Evolutionary conservation across 192 early-diverging fungal genomes (phyloP), one percentile per base, ranked within the genome.

Genomic region (Coemansia furcata): DNA sequence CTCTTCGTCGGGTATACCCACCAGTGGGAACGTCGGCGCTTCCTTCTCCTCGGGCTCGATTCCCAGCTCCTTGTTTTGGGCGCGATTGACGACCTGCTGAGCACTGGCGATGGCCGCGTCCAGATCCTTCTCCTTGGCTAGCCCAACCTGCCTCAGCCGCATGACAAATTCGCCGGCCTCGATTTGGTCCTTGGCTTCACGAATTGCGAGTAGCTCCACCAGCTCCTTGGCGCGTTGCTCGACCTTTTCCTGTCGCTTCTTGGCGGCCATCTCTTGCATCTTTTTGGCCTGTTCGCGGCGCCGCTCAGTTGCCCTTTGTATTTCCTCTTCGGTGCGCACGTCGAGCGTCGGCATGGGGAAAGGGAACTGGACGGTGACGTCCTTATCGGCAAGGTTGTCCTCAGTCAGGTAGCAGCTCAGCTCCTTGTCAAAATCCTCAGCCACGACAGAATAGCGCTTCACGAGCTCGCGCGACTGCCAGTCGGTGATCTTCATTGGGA

Each of bases 181-280:
- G 35, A 74, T 59, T 15, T 73, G 62, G n/a, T 37, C 66, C 46
- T 77, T 80, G 60, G 62, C 63, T 40, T 65, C 67, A 9, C 71
- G 74, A 33, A 82, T 10, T 15, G 68, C 72, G 14, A 58, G 39
- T 38, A 86, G 62, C 36, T 80, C 59, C 47, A 74, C 91, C 29
- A 92, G 84, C 55, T 90, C 84, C 64, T 85, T 83, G 61, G 90
- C 92, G 9, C 90, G 86, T 66, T 85, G 72, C 50, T 89, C 84
- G 35, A 93, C 73, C 87, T 95, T 95, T 55, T 95, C 90, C 62
- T 91, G 84, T 15, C 94, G 85, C 57, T 89, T 88, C 65, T 88
- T 90, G 5, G 90, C 92, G 0, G 93, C 92, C 65, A 89, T 86
- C 63, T 95, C 93, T 54, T 92, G 88, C 65, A 97, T 76, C 47